phyloP scores from a whole-genome alignment of 2,329 filamentous ascomycete species.

The Raffaelea albimanens region DNA sequence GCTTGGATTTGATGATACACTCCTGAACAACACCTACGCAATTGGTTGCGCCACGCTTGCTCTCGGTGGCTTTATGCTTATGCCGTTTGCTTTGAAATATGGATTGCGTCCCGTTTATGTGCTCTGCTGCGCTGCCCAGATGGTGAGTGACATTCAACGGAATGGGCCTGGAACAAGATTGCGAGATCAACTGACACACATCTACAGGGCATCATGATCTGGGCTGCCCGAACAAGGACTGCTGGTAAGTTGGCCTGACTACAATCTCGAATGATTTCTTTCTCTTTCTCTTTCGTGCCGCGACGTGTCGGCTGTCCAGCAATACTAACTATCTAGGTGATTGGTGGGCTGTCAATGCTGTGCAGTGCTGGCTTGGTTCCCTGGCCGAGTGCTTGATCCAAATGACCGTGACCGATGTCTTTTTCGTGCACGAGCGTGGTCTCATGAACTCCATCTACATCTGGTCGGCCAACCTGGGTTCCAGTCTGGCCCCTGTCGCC shows the following conservation, averaged over 20 bases:
- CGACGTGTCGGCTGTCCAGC: too few relatives aligned
- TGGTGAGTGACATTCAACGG: too few relatives aligned
- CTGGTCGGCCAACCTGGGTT: slow-evolving; percentile 28
- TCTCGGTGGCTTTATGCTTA: slow-evolving; percentile 34
- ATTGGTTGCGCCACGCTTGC: slow-evolving; percentile 33
- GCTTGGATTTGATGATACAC: slow-evolving; percentile 20
- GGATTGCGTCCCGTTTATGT: slow-evolving; percentile 33
- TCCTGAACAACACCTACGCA: slow-evolving; percentile 6
- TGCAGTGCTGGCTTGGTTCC: slow-evolving; percentile 30
- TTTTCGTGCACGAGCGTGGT: slow-evolving; percentile 47
- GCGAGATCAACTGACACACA: too few relatives aligned
- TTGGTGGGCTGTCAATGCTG: slow-evolving; percentile 6
- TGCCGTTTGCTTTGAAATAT: slow-evolving; percentile 34
- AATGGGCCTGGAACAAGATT: too few relatives aligned
- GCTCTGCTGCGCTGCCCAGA: slow-evolving; percentile 32
- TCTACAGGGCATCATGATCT: slow-evolving; percentile 28
- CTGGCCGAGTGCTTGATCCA: slow-evolving; percentile 37
- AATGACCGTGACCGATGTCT: slow-evolving; percentile 43
- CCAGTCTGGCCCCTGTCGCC: slow-evolving; percentile 31
- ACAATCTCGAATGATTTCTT: too few relatives aligned
- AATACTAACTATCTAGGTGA: too few relatives aligned
- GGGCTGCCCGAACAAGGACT: slow-evolving; percentile 20
- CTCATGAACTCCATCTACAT: slow-evolving; percentile 37
- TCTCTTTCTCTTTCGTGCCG: too few relatives aligned
- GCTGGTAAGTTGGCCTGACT: too few relatives aligned